Evolutionary conservation across 371 early-diverging fungal genomes (phyloP), one percentile per base, ranked within the genome.

Genomic region (Haplosporangium sp.): DNA sequence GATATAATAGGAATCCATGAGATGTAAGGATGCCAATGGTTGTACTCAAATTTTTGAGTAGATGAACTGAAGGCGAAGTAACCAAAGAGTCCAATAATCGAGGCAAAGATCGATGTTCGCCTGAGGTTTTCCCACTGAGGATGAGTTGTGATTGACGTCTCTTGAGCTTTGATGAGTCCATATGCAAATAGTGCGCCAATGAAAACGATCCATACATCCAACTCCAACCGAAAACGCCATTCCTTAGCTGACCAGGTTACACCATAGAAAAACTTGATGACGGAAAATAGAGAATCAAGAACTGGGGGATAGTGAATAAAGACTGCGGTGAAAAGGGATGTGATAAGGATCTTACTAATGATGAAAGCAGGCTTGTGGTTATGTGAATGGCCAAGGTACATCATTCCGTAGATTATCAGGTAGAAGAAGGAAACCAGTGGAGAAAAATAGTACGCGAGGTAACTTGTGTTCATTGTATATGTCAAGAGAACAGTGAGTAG

Each of bases 361-460:
- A 92, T 68, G 61, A 87, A 84, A 35, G 61, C 63, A 7, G 83
- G 61, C 7, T 74, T 77, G 59, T 87, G 83, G 84, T 90, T 89
- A 53, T 82, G 72, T 10, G 71, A 37, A 42, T 87, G 76, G 1
- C 82, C 83, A 34, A 90, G 61, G 39, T 86, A 84, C 92, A 94
- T 91, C 39, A 90, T 90, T 9, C 84, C 64, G 86, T 90, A 94
- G 27, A 94, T 89, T 50, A 89, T 74, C 42, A 87, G 63, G 66
- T 92, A 92, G 90, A 93, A 94, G 63, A 90, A 87, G 15, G 89
- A 86, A 44, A 92, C 92, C 61, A 94, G 76, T 9, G 94, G 93
- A 11, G 93, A 89, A 72, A 94, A 94, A 69, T 94, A 93, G 70
- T 94, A 94, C 52, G 88, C 88, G 60, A 92, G 84, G 45, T 92